phyloP scores from a whole-genome alignment of 2,329 filamentous ascomycete genomes.

The Rasamsonia emersonii region DNA sequence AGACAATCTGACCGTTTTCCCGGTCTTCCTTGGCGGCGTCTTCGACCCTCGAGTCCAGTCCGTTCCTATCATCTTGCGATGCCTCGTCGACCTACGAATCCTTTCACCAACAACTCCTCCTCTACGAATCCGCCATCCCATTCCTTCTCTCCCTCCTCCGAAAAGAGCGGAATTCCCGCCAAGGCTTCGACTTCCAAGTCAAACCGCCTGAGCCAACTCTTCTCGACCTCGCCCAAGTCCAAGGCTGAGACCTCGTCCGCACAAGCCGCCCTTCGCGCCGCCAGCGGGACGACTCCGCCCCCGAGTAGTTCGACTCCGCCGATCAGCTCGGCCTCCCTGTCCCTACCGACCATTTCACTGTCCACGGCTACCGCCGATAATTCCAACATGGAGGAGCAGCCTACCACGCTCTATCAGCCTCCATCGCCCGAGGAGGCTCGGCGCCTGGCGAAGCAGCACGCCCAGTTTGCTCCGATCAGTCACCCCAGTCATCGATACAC shows the following conservation, averaged over 20 bases:
- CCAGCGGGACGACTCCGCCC: slow-evolving; percentile 46
- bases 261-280: slow-evolving; percentile 56
- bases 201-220: slow-evolving; percentile 73
- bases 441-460: slow-evolving; percentile 66
- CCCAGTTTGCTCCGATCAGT: slow-evolving; percentile 82
- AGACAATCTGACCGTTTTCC: too few relatives aligned
- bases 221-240: slow-evolving; percentile 69
- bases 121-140: slow-evolving; percentile 4
- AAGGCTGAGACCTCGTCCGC: slow-evolving; percentile 50
- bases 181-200: slow-evolving; percentile 51
- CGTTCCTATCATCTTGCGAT: slow-evolving; percentile 36
- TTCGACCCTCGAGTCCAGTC: background rate
- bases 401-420: slow-evolving; percentile 79
- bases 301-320: slow-evolving; percentile 52
- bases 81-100: slow-evolving; percentile 55
- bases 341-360: slow-evolving; percentile 82
- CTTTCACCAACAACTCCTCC: slow-evolving; percentile 45
- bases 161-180: slow-evolving; percentile 45
- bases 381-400: slow-evolving; percentile 61
- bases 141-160: slow-evolving; percentile 35
- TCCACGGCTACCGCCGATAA: slow-evolving; percentile 75
- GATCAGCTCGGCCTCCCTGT: slow-evolving; percentile 63
- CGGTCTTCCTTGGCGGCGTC: too few relatives aligned
- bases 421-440: slow-evolving; percentile 75
- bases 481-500: slow-evolving; percentile 77